These are phyloP conservation scores for Yarrowia hollandica DNA, from an alignment of 805 yeast genomes.

Conservation along the genomic window DNA sequence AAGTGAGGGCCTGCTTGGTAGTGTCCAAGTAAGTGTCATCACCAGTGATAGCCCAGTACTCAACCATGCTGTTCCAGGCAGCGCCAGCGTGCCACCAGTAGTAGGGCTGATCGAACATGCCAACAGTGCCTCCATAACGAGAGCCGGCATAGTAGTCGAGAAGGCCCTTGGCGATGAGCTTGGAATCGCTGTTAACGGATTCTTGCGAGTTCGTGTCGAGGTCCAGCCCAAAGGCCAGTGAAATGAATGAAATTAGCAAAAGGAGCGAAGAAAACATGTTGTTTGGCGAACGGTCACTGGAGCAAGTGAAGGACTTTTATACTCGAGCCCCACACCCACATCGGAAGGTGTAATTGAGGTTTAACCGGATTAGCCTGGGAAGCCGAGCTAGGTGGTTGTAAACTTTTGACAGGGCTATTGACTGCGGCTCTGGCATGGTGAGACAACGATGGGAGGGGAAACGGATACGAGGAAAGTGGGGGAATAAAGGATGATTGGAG, in stretches of 20 bases:
- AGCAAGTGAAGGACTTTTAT: background rate
- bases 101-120: conserved; percentile 71
- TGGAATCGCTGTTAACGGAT: conserved; percentile 51
- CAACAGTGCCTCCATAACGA: conserved; percentile 64
- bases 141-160: conserved; percentile 79
- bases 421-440: background rate
- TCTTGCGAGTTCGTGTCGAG: conserved; percentile 34
- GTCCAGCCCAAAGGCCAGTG: conserved; percentile 12
- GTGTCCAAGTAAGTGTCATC: conserved; percentile 61
- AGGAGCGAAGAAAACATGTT: conserved; percentile 19
- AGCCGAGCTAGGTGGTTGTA: conserved; percentile 2
- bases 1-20: conserved; percentile 61
- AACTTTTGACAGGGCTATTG: conserved; percentile 10
- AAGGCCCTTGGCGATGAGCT: conserved; percentile 65
- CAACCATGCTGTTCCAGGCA: conserved; percentile 66
- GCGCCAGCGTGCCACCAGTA: conserved; percentile 96
- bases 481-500: no score
- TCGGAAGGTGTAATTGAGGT: conserved; percentile 23
- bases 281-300: background rate
- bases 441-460: conserved; percentile 13
- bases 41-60: conserved; percentile 68
- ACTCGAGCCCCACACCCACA: conserved; percentile 23
- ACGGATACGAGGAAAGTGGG: background rate
- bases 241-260: conserved; percentile 14
- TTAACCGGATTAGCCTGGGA: conserved; percentile 10